phyloP scores from a whole-genome alignment of 1,284 basidiomycete species.

The Moesziomyces sp. region DNA sequence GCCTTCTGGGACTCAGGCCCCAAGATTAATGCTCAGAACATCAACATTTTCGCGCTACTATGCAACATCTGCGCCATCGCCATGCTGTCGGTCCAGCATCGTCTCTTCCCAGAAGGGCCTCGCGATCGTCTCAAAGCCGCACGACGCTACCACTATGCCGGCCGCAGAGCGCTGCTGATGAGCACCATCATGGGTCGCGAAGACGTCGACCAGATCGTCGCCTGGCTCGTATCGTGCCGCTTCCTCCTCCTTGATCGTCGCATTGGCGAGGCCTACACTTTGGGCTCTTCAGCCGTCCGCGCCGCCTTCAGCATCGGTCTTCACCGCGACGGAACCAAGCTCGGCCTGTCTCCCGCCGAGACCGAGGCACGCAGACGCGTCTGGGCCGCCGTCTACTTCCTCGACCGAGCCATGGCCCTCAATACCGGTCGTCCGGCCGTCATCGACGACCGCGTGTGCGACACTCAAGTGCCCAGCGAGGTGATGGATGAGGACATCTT shows the following conservation, averaged over 20 bases:
- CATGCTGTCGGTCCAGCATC: constrained; percentile 34
- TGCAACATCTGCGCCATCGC: constrained; percentile 49
- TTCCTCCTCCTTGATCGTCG: constrained; percentile 59
- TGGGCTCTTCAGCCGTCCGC: constrained; percentile 46
- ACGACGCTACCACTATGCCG: constrained; percentile 47
- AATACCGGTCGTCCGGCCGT: constrained; percentile 56
- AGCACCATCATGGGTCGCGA: constrained; percentile 53
- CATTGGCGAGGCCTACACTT: constrained; percentile 55
- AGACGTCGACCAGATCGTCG: constrained; percentile 56
- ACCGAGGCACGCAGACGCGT: constrained; percentile 55
- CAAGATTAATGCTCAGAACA: constrained; percentile 48
- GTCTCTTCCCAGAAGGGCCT: constrained; percentile 27
- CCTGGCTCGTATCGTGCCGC: constrained; percentile 48
- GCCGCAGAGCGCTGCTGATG: constrained; percentile 45
- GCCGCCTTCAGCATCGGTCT: constrained; percentile 59
- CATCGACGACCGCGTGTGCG: constrained; percentile 58
- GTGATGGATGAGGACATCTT: constrained; percentile 48
- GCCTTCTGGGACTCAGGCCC: constrained; percentile 53
- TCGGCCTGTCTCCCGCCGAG: constrained; percentile 46
- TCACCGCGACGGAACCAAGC: constrained; percentile 60
- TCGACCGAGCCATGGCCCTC: constrained; percentile 50
- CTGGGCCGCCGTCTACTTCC: constrained; percentile 57
- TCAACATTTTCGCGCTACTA: constrained; percentile 60
- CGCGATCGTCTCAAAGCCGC: constrained; percentile 45
- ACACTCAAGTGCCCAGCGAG: constrained; percentile 50